phyloP scores from a whole-genome alignment of 2,329 filamentous ascomycete species.

The Decorospora gaudefroyi region DNA sequence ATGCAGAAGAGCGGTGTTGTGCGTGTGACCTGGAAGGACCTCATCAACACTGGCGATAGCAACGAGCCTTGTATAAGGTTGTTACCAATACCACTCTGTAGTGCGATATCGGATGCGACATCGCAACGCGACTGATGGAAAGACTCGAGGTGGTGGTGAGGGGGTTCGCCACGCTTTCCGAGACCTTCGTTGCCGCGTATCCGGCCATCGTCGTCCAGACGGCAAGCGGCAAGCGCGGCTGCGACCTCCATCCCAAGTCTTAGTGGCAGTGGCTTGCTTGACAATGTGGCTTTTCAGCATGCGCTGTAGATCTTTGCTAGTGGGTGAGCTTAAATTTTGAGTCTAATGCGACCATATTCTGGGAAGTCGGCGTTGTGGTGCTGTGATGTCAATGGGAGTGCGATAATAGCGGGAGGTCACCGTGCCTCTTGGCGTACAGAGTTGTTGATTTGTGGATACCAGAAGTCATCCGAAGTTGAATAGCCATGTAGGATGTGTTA shows the following conservation, averaged over 20 bases:
- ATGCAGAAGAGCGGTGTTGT: slow-evolving; percentile 2
- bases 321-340: slow-evolving; percentile 8
- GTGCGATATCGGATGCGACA: neutral
- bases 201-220: neutral
- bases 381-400: neutral
- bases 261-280: slow-evolving; percentile 5
- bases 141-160: neutral
- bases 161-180: neutral
- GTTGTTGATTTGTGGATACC: neutral
- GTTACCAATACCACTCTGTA: neutral
- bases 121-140: neutral
- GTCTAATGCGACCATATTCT: slow-evolving; percentile 7
- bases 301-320: neutral
- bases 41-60: neutral
- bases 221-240: slow-evolving; percentile 11
- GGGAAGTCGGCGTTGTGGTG: too few species aligned
- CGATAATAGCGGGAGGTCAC: neutral
- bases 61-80: neutral
- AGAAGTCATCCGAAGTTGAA: too few species aligned
- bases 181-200: slow-evolving; percentile 1
- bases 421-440: neutral
- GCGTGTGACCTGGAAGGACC: slow-evolving; percentile 17
- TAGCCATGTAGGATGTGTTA: too few species aligned
- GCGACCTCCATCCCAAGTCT: slow-evolving; percentile 2
- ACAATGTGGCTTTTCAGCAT: slow-evolving; percentile 9